phyloP scores from a whole-genome alignment of 257 asterid species.

The Leonotis leonurus region DNA sequence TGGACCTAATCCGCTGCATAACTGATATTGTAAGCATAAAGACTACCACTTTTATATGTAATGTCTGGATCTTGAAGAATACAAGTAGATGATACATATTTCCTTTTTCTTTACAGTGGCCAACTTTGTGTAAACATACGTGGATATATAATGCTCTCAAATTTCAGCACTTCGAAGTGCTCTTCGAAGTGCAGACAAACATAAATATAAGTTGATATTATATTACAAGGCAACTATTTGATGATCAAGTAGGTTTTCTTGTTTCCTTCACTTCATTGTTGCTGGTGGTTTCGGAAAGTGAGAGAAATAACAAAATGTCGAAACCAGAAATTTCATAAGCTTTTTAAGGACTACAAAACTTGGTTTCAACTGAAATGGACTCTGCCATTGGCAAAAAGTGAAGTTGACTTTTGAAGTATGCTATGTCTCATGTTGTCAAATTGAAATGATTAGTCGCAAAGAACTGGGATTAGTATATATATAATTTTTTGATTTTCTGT shows the following conservation, averaged over 20 bases:
- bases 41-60: not conserved
- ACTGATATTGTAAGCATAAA: constrained; percentile 8
- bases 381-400: not conserved
- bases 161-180: not conserved
- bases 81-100: not conserved
- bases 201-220: not conserved
- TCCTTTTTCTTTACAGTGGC: not conserved
- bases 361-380: no score
- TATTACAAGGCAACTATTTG: not conserved
- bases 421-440: not conserved
- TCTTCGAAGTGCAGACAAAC: no score
- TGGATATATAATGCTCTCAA: not conserved
- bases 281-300: no score
- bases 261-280: not conserved
- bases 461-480: not conserved
- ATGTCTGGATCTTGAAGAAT: not conserved
- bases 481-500: not conserved
- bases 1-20: constrained; percentile 26
- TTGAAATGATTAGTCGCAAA: not conserved
- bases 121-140: not conserved
- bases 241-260: not conserved
- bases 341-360: not conserved
- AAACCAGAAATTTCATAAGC: not conserved
- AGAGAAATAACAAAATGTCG: no score
- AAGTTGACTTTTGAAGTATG: not conserved